Conservation (phyloP, 202 grass and related monocot species). For the Zizania palustris region DNA sequence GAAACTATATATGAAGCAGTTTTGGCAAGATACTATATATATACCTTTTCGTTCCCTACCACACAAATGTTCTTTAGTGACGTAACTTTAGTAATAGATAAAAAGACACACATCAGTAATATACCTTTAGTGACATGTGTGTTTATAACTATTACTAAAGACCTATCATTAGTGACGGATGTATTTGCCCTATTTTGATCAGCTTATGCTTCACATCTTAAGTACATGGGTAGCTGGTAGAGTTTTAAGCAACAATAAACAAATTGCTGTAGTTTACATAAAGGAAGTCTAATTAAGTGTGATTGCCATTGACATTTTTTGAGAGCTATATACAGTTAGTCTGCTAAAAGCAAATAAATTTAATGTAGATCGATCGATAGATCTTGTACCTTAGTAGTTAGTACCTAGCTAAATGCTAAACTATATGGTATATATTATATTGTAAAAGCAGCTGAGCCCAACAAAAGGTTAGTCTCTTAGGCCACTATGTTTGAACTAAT, state of each 20-base stretch:
- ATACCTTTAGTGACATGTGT: too few relatives aligned
- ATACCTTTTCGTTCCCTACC: too few relatives aligned
- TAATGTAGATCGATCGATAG: not conserved
- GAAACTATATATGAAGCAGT: too few relatives aligned
- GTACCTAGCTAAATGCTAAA: conserved; percentile 11
- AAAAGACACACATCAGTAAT: too few relatives aligned
- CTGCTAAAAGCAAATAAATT: conserved; percentile 15
- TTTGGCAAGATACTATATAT: too few relatives aligned
- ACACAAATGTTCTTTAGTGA: too few relatives aligned
- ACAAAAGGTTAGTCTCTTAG: not conserved
- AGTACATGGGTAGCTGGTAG: not conserved
- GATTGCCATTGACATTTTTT: not conserved
- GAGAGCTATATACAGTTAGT: not conserved
- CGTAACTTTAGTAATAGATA: too few relatives aligned
- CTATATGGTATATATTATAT: conserved; percentile 10
- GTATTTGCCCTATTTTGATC: not conserved
- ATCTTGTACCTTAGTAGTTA: not conserved
- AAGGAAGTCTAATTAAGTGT: not conserved
- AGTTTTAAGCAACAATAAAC: not conserved
- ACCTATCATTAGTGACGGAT: too few relatives aligned
- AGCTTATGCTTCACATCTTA: not conserved
- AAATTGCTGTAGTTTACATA: not conserved
- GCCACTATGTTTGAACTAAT: not conserved
- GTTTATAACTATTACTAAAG: too few relatives aligned
- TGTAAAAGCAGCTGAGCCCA: conserved; percentile 22